phyloP scores from a whole-genome alignment of 495 filamentous ascomycete genomes.

The Aspergillus ellipticus region DNA sequence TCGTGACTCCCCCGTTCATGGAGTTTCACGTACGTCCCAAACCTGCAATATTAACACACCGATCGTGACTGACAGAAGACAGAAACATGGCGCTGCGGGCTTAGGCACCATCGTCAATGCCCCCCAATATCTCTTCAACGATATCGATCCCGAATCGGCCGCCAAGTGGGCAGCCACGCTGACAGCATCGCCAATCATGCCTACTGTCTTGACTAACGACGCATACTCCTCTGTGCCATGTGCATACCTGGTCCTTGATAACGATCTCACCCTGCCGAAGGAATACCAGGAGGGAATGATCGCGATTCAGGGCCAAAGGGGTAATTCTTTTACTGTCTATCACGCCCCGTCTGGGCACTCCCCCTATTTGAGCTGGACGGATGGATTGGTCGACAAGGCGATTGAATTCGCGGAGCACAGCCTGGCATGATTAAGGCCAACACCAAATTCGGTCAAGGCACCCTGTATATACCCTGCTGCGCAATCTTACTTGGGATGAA shows the following conservation, averaged over 20 bases:
- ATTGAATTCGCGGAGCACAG: neutral
- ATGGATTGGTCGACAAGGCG: neutral
- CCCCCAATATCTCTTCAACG: constrained; percentile 25
- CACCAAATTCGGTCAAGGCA: too few species aligned
- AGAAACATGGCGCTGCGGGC: constrained; percentile 25
- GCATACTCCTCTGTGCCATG: constrained; percentile 29
- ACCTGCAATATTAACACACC: too few species aligned
- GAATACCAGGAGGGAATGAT: constrained; percentile 32
- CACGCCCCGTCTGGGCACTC: constrained; percentile 13
- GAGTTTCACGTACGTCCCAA: constrained; percentile 19
- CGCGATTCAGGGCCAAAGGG: constrained; percentile 14
- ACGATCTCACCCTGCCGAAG: constrained; percentile 20
- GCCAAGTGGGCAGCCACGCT: constrained; percentile 27
- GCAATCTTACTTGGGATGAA: too few species aligned
- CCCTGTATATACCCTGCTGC: too few species aligned
- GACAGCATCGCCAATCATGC: constrained; percentile 30
- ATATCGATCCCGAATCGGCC: constrained; percentile 16
- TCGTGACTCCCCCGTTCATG: constrained; percentile 20
- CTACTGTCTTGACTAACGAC: constrained; percentile 26
- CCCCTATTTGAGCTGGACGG: neutral
- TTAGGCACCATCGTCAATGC: constrained; percentile 21
- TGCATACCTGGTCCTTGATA: constrained; percentile 31
- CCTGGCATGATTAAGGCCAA: too few species aligned
- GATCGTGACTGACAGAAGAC: too few species aligned
- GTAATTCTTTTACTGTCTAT: constrained; percentile 22